Evolutionary conservation across 805 yeast species (phyloP).

Genomic region (Wickerhamiella cacticola): DNA sequence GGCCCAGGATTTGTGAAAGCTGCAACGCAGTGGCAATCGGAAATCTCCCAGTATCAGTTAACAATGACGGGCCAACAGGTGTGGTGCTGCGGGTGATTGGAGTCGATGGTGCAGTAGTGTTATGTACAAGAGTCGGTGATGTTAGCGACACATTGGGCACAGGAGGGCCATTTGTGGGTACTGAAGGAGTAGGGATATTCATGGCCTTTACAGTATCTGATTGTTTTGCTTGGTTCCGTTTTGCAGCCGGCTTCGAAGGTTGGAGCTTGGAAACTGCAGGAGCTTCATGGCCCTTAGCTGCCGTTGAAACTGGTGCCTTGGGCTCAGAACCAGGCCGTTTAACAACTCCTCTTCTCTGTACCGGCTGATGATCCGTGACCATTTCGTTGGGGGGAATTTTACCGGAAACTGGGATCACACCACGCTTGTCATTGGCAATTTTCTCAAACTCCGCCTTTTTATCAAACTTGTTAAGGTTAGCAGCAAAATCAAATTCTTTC

Average conservation of each 20-base stretch:
- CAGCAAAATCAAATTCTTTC: conserved; percentile 78
- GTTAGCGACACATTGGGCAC: no score
- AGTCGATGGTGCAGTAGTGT: no score
- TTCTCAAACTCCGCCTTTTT: conserved; percentile 70
- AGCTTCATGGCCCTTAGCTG: no score
- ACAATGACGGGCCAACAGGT: not conserved
- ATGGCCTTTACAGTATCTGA: not conserved
- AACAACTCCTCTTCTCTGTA: not conserved
- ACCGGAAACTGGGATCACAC: not conserved
- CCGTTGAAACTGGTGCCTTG: no score
- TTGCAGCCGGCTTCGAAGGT: no score
- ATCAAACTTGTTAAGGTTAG: conserved; percentile 70
- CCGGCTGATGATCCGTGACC: not conserved
- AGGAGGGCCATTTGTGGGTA: not conserved
- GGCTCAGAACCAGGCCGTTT: not conserved
- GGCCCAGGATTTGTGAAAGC: conserved; percentile 58
- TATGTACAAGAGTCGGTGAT: no score
- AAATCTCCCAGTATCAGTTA: not conserved
- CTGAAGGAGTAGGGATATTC: not conserved
- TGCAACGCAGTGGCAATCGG: conserved; percentile 51
- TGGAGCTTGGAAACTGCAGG: no score
- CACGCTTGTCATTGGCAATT: conserved; percentile 35
- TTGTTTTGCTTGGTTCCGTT: not conserved
- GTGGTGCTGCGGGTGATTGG: no score
- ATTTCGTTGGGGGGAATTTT: not conserved